Evolutionary conservation across 2,329 filamentous ascomycete genomes (phyloP).

Genomic region (Apiospora hydei): DNA sequence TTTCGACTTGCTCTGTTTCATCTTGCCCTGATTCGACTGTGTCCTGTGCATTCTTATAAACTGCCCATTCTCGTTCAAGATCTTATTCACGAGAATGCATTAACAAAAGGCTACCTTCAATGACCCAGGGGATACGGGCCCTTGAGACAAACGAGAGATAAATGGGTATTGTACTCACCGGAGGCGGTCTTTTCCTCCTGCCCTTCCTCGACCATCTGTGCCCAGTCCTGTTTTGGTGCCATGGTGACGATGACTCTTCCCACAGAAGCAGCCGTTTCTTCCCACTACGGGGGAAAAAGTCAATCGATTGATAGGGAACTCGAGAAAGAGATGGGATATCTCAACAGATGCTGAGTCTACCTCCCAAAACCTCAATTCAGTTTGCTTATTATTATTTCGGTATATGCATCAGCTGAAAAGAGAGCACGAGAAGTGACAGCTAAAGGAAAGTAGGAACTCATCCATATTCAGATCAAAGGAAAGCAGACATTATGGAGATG

Average conservation of each 20-base stretch:
- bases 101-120: not conserved
- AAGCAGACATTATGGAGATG: not conserved
- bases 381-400: not conserved
- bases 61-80: not conserved
- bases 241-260: not conserved
- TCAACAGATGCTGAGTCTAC: not conserved
- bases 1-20: no score
- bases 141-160: not conserved
- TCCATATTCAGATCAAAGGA: conserved; percentile 11
- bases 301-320: not conserved
- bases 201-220: not conserved
- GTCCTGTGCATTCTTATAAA: not conserved
- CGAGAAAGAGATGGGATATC: not conserved
- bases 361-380: not conserved
- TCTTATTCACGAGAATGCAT: not conserved
- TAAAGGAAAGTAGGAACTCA: not conserved
- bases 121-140: not conserved
- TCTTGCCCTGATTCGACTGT: no score
- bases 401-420: not conserved
- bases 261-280: not conserved
- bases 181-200: not conserved
- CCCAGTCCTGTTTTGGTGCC: not conserved
- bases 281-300: no score
- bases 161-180: not conserved
- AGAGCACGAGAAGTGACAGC: not conserved